A percentile compares a stretch with the other conserved stretches of the same genome.
Evolutionary conservation across 2,329 filamentous ascomycete genomes (phyloP).

Genomic region (Blumeria graminis): DNA sequence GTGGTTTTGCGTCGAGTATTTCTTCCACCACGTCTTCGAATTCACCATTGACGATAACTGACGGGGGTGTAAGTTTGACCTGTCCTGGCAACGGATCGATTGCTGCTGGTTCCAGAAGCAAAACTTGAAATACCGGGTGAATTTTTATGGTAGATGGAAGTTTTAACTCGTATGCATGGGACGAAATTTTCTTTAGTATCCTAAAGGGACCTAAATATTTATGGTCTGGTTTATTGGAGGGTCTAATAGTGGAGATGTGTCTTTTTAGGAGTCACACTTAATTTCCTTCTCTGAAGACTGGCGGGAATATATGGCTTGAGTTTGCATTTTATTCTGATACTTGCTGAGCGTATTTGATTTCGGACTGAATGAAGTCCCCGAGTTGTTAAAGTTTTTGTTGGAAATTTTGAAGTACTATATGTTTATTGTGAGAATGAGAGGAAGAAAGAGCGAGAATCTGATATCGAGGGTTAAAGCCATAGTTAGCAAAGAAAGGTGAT

Average conservation of each 20-base stretch:
- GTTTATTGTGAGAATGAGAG: not conserved
- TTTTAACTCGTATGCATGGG: not conserved
- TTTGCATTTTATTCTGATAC: not conserved
- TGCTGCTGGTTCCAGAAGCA: not conserved
- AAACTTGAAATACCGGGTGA: constrained; percentile 1
- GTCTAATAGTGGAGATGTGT: constrained; percentile 1
- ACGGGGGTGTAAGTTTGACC: not conserved
- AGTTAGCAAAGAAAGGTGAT: too few relatives aligned
- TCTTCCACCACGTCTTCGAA: not conserved
- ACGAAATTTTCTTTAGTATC: not conserved
- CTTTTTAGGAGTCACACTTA: not conserved
- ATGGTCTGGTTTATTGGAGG: constrained; percentile 1
- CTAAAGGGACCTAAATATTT: not conserved
- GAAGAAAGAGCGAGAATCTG: not conserved
- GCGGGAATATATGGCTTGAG: not conserved
- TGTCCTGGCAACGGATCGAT: not conserved
- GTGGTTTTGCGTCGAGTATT: not conserved
- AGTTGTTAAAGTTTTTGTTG: not conserved
- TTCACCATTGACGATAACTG: not conserved
- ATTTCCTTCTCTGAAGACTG: not conserved
- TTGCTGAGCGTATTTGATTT: not conserved
- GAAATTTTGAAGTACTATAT: not conserved
- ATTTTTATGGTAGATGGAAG: constrained; percentile 2
- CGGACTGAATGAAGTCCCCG: not conserved
- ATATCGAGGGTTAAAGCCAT: not conserved